Conservation (phyloP, 441 rosid species). For the Melastoma candidum region DNA sequence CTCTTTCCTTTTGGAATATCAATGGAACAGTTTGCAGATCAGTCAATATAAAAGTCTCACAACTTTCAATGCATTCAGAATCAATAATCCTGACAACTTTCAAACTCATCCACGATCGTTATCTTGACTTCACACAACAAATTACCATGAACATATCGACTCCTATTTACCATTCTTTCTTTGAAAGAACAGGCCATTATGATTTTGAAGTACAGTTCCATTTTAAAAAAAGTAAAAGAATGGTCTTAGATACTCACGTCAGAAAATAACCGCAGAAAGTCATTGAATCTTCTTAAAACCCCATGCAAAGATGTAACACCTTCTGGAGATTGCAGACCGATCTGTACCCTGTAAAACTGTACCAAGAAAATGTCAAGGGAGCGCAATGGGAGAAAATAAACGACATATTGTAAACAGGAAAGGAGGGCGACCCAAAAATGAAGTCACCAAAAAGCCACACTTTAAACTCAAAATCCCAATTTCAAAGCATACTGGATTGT, state of each 20-base stretch:
- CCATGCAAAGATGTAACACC: constrained; percentile 64
- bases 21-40: too few relatives aligned
- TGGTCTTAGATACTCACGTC: constrained; percentile 41
- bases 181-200: neutral
- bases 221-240: neutral
- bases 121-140: too few relatives aligned
- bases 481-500: neutral
- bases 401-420: constrained; percentile 25
- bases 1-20: too few relatives aligned
- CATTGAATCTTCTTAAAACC: constrained; percentile 90
- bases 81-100: too few relatives aligned
- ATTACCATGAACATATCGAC: too few relatives aligned
- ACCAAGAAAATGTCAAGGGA: constrained; percentile 48
- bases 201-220: neutral
- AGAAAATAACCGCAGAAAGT: constrained; percentile 70
- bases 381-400: neutral
- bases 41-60: too few relatives aligned
- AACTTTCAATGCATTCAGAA: too few relatives aligned
- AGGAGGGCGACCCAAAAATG: constrained; percentile 18
- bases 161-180: too few relatives aligned
- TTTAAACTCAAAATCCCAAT: neutral
- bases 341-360: constrained; percentile 99
- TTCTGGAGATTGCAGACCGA: constrained; percentile 88
- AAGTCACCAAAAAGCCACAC: neutral
- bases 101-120: too few relatives aligned